Conservation (phyloP, 768 basidiomycete genomes). For the Mycena rebaudengoi region DNA sequence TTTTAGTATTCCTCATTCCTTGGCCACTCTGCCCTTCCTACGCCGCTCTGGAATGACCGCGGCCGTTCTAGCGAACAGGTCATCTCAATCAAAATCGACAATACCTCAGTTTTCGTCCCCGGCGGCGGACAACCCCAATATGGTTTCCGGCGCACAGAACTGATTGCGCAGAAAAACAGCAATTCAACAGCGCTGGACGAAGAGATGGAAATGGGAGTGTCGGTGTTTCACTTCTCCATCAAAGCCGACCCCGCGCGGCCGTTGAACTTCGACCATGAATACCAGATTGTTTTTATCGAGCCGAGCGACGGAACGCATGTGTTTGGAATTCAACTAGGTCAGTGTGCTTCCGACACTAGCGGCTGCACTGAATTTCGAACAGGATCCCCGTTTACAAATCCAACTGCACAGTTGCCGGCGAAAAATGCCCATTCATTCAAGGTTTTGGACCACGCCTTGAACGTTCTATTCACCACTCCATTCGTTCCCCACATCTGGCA, state of each 20-base stretch:
- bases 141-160: conserved; percentile 67
- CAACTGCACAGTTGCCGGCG: conserved; percentile 52
- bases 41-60: conserved; percentile 57
- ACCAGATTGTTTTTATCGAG: conserved; percentile 72
- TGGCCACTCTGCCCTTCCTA: conserved; percentile 46
- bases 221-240: conserved; percentile 62
- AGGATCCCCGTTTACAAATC: conserved; percentile 68
- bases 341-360: conserved; percentile 13
- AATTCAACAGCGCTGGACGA: conserved; percentile 47
- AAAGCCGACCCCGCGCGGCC: conserved; percentile 47
- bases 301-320: conserved; percentile 66
- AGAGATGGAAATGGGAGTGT: conserved; percentile 52
- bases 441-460: conserved; percentile 61
- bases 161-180: conserved; percentile 58
- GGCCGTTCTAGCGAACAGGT: conserved; percentile 54
- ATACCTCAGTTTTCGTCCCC: conserved; percentile 63
- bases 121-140: conserved; percentile 57
- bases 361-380: not conserved
- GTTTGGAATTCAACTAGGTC: conserved; percentile 69
- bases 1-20: conserved; percentile 55
- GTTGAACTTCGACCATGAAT: conserved; percentile 65
- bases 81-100: conserved; percentile 62
- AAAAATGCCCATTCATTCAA: conserved; percentile 58
- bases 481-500: conserved; percentile 59
- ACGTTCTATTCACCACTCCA: conserved; percentile 57